Base-by-base conservation (phyloP, 83 land plant species). In the Picea abies region DNA sequence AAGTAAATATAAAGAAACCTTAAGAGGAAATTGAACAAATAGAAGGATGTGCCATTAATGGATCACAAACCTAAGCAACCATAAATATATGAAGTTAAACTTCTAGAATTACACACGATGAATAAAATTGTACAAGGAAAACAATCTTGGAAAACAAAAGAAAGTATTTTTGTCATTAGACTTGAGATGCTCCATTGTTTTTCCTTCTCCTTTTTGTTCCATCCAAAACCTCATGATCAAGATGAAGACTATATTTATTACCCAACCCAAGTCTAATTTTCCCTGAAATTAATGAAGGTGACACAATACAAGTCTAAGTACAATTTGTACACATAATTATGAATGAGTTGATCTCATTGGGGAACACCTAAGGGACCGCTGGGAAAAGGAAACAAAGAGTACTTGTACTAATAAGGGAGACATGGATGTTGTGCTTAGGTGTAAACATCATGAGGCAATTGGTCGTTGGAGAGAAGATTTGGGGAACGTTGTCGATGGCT, bases 371-470 rank as follows among this genome's bases (percentile, higher is more conserved):
- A 76, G 61, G 49, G 60, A 76, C 78, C 61, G 26, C 5, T 8
- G 20, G 78, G 29, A 15, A 10, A 76, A 52, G 78, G 15, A 12
- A 39, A 23, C 49, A 19, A 22, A 76, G 15, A 23, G 56, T 35
- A 66, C 49, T n/a, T 7, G 4, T 75, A 76, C 78, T 76, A 76
- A 52, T 49, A 58, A 52, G 49, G 77, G 0, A 35, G 84, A 16
- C 79, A 79, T 3, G 29, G 84, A 26, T 79, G 79, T 56, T 78
- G 49, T 14, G 84, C 71, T 80, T 80, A 83, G 17, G 67, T 80
- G 29, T 83, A 83, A 60, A 83, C 80, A 16, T 83, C 84, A 63
- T 83, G 84, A 26, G 80, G 80, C 62, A 83, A 29, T 79, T 83
- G 84, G 60, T 80, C 84, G 23, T 83, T 83, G 29, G 84, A 52